A percentile compares a stretch with the other conserved stretches of the same genome.
These are phyloP conservation scores for Alternaria dauci DNA, from an alignment of 2,329 filamentous ascomycete genomes.

Conservation along the genomic window DNA sequence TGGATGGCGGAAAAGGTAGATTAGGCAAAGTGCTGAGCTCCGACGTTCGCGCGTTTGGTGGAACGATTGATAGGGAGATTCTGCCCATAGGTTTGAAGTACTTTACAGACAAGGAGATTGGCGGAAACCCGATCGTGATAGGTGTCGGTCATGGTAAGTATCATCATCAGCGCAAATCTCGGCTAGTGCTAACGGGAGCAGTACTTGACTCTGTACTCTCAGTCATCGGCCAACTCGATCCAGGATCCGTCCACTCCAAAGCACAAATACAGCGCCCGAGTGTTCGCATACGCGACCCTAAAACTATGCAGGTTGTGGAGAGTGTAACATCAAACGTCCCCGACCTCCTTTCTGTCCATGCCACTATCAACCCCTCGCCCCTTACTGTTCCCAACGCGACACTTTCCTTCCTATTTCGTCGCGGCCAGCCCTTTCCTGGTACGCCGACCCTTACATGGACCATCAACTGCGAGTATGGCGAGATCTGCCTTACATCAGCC, in stretches of 20 bases:
- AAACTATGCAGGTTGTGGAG: not conserved
- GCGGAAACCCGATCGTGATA: conserved; percentile 29
- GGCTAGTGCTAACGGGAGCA: not conserved
- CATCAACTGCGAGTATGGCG: conserved; percentile 31
- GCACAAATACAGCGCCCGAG: conserved; percentile 15
- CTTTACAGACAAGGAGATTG: conserved; percentile 23
- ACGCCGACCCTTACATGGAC: conserved; percentile 20
- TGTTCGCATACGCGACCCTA: not conserved
- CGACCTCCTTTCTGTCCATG: conserved; percentile 55
- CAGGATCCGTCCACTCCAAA: conserved; percentile 11
- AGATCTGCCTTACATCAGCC: conserved; percentile 33
- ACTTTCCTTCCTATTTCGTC: conserved; percentile 21
- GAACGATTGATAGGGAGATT: conserved; percentile 27
- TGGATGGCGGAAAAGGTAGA: conserved; percentile 40
- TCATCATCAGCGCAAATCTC: not conserved
- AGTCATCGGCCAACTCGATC: conserved; percentile 27
- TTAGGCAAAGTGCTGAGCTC: not conserved
- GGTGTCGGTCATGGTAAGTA: conserved; percentile 40
- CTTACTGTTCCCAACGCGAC: conserved; percentile 14
- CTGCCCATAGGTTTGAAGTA: conserved; percentile 22
- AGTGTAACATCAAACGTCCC: conserved; percentile 50
- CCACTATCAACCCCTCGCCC: conserved; percentile 18
- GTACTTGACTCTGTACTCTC: conserved; percentile 28
- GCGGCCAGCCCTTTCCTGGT: conserved; percentile 26
- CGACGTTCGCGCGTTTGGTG: conserved; percentile 17